Percentiles rank a stretch among this genome's conserved stretches.
These are phyloP conservation scores for Crucibulum laeve DNA, from an alignment of 768 basidiomycete genomes.

Conservation along the genomic window DNA sequence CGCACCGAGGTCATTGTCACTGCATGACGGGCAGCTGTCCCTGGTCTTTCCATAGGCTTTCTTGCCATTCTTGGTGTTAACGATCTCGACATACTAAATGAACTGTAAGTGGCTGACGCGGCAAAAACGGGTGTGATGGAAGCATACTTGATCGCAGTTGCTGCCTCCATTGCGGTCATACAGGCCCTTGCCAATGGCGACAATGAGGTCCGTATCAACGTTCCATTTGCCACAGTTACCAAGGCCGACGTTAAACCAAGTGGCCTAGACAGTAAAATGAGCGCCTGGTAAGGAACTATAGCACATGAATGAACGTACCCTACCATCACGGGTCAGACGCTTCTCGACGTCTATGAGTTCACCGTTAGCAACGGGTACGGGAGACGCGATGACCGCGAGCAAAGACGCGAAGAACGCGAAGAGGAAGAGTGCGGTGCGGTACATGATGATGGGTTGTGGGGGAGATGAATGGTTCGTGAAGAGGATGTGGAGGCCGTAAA, in stretches of 20 bases:
- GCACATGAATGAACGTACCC: conserved; percentile 34
- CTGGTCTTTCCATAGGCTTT: conserved; percentile 43
- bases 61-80: conserved; percentile 51
- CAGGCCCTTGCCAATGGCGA: conserved; percentile 54
- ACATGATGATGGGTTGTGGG: conserved; percentile 22
- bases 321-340: conserved; percentile 50
- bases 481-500: conserved; percentile 6
- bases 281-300: conserved; percentile 1
- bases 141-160: conserved; percentile 58
- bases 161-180: conserved; percentile 46
- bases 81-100: conserved; percentile 55
- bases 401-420: conserved; percentile 39
- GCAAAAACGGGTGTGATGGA: background rate
- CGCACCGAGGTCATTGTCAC: conserved; percentile 50
- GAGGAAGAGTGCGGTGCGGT: conserved; percentile 29
- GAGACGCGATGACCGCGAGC: conserved; percentile 38
- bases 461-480: conserved; percentile 2
- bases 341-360: conserved; percentile 35
- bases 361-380: conserved; percentile 32
- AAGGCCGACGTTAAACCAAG: conserved; percentile 56
- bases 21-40: conserved; percentile 61
- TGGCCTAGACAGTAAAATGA: conserved; percentile 41
- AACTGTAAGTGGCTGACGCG: background rate
- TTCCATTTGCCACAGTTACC: conserved; percentile 65
- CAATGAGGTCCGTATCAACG: conserved; percentile 44